Evolutionary conservation across 2,329 filamentous ascomycete species (phyloP).

Genomic region (Metarhizium anisopliae): DNA sequence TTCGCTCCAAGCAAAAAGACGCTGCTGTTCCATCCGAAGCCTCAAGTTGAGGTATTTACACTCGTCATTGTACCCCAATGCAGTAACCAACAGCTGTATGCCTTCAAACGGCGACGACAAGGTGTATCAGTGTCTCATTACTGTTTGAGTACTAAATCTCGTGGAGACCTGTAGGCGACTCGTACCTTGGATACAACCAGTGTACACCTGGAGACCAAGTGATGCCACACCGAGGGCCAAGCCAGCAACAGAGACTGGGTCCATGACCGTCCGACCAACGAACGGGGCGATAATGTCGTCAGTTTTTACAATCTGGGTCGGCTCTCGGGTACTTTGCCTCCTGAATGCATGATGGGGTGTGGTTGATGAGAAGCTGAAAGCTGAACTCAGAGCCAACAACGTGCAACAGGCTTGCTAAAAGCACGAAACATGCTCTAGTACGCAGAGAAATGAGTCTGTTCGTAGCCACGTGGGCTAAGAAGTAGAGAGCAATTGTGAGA

Average conservation of each 20-base stretch:
- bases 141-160: background rate
- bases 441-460: too few relatives aligned
- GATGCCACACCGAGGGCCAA: constrained; percentile 35
- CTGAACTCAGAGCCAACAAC: too few relatives aligned
- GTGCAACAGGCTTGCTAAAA: too few relatives aligned
- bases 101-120: constrained; percentile 5
- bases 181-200: constrained; percentile 34
- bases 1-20: constrained; percentile 40
- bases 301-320: background rate
- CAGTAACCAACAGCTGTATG: constrained; percentile 39
- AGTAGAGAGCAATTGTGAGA: too few relatives aligned
- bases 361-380: background rate
- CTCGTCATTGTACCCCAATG: constrained; percentile 37
- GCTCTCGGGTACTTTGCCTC: background rate
- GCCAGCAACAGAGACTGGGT: constrained; percentile 33
- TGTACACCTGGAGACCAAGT: constrained; percentile 36
- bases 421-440: too few relatives aligned
- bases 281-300: background rate
- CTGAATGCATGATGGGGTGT: background rate
- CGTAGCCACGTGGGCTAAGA: too few relatives aligned
- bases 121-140: background rate
- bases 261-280: constrained; percentile 20
- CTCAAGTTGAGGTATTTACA: constrained; percentile 39
- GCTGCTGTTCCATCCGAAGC: constrained; percentile 40
- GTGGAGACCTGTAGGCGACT: background rate